Base-by-base conservation (phyloP, 805 yeast species). In the Candida berthetii region DNA sequence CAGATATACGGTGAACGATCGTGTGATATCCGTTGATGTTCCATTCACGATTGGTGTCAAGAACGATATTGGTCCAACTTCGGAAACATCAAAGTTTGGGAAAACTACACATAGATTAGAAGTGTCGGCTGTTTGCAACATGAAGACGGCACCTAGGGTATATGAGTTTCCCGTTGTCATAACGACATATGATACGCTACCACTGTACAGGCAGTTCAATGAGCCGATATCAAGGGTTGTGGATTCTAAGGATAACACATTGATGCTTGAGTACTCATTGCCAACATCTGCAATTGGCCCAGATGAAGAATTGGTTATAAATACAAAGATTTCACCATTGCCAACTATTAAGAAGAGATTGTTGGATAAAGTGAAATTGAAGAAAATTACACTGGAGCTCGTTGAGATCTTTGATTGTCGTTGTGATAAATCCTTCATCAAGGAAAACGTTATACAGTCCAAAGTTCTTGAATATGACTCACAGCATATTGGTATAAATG, bases 261-360 rank as follows among this genome's bases (percentile, higher is more conserved):
- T 74, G 10, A 51, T 71, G 27, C 64, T 74, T 8, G 74, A 72
- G 18, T 62, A 74, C 38, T 59, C 63, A 7, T 48, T 80, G 16
- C 76, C 80, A 1, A 66, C 68, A 6, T 66, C 78, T 6, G 72
- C 82, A 27, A 67, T 80, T n/a, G 82, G 85, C 1, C 81, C 81
- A 0, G 66, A 65, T 39, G 88, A 81, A 52, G 57, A 61, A 7
- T 52, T 80, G 7, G 48, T 53, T 7, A 39, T 78, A 6, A 53
- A 57, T 27, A 49, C 70, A 16, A 68, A 67, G 32, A 53, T 78
- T 1, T 35, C 45, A 14, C 14, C 70, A 36, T 33, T 43, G 13
- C 24, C 70, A 36, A 76, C 69, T 50, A 48, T 42, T 7, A 35
- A 38, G 14, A 36, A 34, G 17, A 46, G 35, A n/a, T 34, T 33